Evolutionary conservation across 345 rosid species (phyloP), one percentile per base, ranked within the genome.

Genomic region (Eucalyptus grandis): DNA sequence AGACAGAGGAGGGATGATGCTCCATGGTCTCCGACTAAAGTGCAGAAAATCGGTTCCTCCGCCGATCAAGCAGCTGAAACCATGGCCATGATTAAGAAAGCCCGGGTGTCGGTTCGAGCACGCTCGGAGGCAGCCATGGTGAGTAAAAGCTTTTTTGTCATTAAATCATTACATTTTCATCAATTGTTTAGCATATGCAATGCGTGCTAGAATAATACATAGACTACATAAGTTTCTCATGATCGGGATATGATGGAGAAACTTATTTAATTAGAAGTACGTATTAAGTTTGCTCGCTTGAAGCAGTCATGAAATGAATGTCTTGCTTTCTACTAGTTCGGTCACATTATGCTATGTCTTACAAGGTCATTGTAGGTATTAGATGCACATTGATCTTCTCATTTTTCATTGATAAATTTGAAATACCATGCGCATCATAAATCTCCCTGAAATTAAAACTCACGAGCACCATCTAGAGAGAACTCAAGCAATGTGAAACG

Each of bases 101-200:
- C 96, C 54, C 95, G 97, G 22, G 97, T 95, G 81, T 95, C 97
- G 2, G 97, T 95, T 91, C 94, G 96, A 86, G 95, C 95, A 15
- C 94, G 94, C 86, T 95, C 97, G 3, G 96, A 95, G 88, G 94
- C 95, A 46, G 87, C 95, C 88, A 92, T 94, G 97, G 97, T 95
- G 62, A 40, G 90, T 53, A 40, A 56, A 34, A 17, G 43, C 83
- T 30, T 54, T 30, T 54, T 27, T 40, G 44, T 37, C 26, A 34
- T 62, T 5, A 9, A 54, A 51, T 21, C 22, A 19, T 51, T 51
- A 56, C 69, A 87, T 34, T 34, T 31, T 87, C 37, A 65, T 86
- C 67, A 6, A 31, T 22, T 11, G 43, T 40, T 34, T 17, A 37
- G 47, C 46, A 1, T 87, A 22, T 87, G 60, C 67, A 86, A 24